Conservation (phyloP, 108 stramenopile species). For the Mediolabrus comicus region DNA sequence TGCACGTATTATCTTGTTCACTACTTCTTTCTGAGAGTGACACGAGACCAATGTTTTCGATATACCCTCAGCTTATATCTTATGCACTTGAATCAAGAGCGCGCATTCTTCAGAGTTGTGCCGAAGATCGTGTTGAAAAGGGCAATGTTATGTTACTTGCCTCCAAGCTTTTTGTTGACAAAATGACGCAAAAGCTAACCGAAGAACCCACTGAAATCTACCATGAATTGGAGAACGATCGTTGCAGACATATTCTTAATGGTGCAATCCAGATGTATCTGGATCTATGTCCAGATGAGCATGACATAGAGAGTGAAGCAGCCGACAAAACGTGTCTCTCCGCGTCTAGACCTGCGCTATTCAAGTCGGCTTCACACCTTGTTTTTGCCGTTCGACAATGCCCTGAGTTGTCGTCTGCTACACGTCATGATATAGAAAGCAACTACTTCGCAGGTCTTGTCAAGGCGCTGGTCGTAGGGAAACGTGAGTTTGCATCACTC, state of each 20-base stretch:
- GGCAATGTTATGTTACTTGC: conserved; percentile 6
- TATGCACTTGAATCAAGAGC: conserved; percentile 20
- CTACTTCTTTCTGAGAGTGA: conserved; percentile 28
- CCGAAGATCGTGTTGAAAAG: conserved; percentile 1
- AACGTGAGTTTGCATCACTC: conserved; percentile 15
- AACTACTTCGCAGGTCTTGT: conserved; percentile 32
- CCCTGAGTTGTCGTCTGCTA: neutral
- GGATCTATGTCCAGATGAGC: neutral
- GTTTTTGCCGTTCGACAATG: conserved; percentile 10
- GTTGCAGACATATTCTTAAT: neutral
- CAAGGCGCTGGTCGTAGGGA: conserved; percentile 18
- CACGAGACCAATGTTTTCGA: conserved; percentile 11
- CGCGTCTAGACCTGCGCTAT: neutral
- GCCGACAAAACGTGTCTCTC: neutral
- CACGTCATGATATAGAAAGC: conserved; percentile 1
- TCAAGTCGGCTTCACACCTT: conserved; percentile 26
- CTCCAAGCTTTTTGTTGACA: conserved; percentile 41
- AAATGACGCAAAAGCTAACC: conserved; percentile 18
- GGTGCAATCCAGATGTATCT: conserved; percentile 5
- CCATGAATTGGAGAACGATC: neutral
- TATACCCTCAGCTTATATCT: conserved; percentile 20
- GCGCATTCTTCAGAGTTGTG: conserved; percentile 1
- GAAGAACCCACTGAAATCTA: neutral
- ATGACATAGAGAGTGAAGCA: neutral
- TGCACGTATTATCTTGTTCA: conserved; percentile 32